Conservation (phyloP, 148 eudicot species). For the Drosera capensis region DNA sequence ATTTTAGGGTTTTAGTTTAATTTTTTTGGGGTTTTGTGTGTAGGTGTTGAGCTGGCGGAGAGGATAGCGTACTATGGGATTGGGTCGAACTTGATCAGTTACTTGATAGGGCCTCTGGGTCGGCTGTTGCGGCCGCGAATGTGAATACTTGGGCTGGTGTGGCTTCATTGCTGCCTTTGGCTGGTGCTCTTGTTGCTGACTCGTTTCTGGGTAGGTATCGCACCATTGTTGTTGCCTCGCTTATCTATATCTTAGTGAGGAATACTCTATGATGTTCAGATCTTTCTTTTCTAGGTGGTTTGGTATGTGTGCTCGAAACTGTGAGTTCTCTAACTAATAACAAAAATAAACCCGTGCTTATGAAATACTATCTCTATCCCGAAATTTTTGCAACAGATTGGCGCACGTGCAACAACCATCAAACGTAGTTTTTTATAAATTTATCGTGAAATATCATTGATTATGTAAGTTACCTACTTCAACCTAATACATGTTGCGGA, state of each 20-base stretch:
- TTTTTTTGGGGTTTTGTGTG: background rate
- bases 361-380: too few relatives aligned
- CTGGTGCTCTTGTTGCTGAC: constrained; percentile 8
- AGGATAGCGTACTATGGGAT: constrained; percentile 22
- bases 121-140: constrained; percentile 5
- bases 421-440: too few relatives aligned
- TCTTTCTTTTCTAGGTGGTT: background rate
- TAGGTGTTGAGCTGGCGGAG: constrained; percentile 11
- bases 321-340: too few relatives aligned
- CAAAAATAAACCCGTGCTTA: too few relatives aligned
- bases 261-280: background rate
- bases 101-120: constrained; percentile 3
- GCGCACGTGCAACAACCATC: too few relatives aligned
- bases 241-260: constrained; percentile 6
- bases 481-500: too few relatives aligned
- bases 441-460: too few relatives aligned
- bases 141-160: constrained; percentile 7
- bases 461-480: too few relatives aligned
- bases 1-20: too few relatives aligned
- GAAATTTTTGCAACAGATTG: too few relatives aligned
- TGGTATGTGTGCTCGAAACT: too few relatives aligned
- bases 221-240: constrained; percentile 4
- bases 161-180: constrained; percentile 1
- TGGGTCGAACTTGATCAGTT: constrained; percentile 12
- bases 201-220: constrained; percentile 5